Percentiles rank a stretch among this genome's conserved stretches.
These are phyloP conservation scores for Aphanomyces euteiches DNA, from an alignment of 352 stramenopile genomes.

Conservation along the genomic window DNA sequence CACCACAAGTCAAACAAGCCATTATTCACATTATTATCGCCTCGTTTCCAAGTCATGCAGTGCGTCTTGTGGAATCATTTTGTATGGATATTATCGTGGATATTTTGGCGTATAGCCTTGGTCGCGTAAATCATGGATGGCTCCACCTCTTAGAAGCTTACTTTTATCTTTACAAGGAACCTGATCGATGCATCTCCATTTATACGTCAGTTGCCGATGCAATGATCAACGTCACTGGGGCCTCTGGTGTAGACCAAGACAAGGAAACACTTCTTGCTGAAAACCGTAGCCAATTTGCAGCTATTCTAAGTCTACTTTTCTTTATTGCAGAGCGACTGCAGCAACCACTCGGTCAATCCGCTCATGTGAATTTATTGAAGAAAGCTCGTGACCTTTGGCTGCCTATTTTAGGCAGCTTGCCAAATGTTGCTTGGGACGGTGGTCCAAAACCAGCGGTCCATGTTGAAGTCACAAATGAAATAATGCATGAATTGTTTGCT, in stretches of 20 bases:
- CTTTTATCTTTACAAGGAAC: slow-evolving; percentile 49
- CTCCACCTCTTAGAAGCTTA: slow-evolving; percentile 77
- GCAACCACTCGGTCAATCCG: background rate
- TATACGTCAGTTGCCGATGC: slow-evolving; percentile 45
- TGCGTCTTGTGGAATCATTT: slow-evolving; percentile 45
- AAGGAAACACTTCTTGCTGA: slow-evolving; percentile 53
- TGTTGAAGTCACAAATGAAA: background rate
- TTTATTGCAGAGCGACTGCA: slow-evolving; percentile 11
- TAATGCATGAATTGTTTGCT: slow-evolving; percentile 1
- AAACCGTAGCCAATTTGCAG: slow-evolving; percentile 70
- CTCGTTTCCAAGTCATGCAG: slow-evolving; percentile 46
- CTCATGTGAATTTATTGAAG: background rate
- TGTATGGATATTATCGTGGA: slow-evolving; percentile 61
- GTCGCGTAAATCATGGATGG: slow-evolving; percentile 74
- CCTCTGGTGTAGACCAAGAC: slow-evolving; percentile 36
- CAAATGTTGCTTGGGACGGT: background rate
- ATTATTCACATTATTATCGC: slow-evolving; percentile 53
- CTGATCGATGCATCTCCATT: slow-evolving; percentile 47
- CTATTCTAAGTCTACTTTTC: background rate
- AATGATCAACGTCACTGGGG: slow-evolving; percentile 27
- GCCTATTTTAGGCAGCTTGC: background rate
- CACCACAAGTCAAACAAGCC: slow-evolving; percentile 41
- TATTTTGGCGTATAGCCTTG: slow-evolving; percentile 63
- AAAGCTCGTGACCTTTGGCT: slow-evolving; percentile 17
- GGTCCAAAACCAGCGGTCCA: background rate